Percentiles rank a stretch among this genome's conserved stretches.
Conservation (phyloP, 208 protist species). For the Leishmania lainsoni region DNA sequence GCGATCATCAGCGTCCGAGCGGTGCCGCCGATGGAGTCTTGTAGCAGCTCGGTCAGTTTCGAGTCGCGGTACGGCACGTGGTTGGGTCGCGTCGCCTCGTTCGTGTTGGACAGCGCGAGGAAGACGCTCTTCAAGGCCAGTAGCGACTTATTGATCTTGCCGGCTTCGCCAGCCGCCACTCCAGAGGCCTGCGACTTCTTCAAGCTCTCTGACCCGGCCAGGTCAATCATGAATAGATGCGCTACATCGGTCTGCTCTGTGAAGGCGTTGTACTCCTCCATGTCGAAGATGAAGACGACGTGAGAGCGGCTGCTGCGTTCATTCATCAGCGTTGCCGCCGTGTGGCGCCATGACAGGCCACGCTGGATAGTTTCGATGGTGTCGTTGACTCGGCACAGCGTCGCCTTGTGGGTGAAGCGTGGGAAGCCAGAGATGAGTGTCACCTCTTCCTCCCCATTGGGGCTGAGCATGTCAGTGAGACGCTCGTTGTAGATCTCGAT, state of each 20-base stretch:
- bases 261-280: constrained; percentile 85
- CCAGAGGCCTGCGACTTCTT: constrained; percentile 93
- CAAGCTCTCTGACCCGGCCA: constrained; percentile 94
- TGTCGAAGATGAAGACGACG: constrained; percentile 95
- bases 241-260: constrained; percentile 89
- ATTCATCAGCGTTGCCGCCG: constrained; percentile 96
- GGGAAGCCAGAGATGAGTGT: constrained; percentile 86
- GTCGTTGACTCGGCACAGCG: constrained; percentile 71
- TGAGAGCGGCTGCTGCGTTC: constrained; percentile 96
- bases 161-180: constrained; percentile 83
- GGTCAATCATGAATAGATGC: constrained; percentile 96
- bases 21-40: constrained; percentile 95
- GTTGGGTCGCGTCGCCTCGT: constrained; percentile 69
- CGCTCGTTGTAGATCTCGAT: constrained; percentile 94
- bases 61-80: constrained; percentile 96
- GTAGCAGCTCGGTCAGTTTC: constrained; percentile 94
- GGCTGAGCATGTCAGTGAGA: constrained; percentile 90
- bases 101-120: constrained; percentile 84
- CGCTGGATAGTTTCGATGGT: constrained; percentile 74
- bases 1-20: constrained; percentile 94
- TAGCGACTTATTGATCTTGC: constrained; percentile 93
- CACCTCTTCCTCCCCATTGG: constrained; percentile 79
- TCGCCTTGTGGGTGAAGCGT: constrained; percentile 64
- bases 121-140: constrained; percentile 95
- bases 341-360: constrained; percentile 79